phyloP scores from a whole-genome alignment of 257 asterid genomes.

The Solanum sejunctum region DNA sequence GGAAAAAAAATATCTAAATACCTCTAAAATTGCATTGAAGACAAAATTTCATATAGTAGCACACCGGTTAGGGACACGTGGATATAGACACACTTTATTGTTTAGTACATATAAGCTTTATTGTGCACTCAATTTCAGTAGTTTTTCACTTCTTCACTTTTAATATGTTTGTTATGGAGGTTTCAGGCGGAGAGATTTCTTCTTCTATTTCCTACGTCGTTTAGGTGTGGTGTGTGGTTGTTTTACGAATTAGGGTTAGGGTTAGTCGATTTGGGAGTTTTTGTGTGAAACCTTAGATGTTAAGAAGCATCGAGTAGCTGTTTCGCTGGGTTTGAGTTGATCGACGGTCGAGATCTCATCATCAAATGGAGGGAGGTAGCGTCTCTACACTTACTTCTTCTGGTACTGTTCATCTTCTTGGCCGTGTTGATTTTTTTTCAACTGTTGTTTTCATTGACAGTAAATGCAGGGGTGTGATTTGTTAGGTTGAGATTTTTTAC shows the following conservation, averaged over 20 bases:
- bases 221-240: neutral
- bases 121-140: neutral
- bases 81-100: neutral
- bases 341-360: conserved; percentile 29
- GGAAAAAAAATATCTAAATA: too few species aligned
- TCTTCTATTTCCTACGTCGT: neutral
- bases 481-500: too few species aligned
- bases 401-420: too few species aligned
- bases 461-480: too few species aligned
- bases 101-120: neutral
- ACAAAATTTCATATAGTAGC: neutral
- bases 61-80: neutral
- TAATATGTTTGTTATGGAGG: neutral
- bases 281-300: conserved; percentile 6
- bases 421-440: too few species aligned
- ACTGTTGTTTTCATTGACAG: too few species aligned
- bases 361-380: too few species aligned
- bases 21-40: too few species aligned
- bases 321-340: conserved; percentile 43
- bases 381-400: too few species aligned
- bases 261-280: neutral
- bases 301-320: conserved; percentile 36
- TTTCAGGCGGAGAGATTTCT: neutral
- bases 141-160: neutral
- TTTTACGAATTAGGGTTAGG: conserved; percentile 12